Evolutionary conservation across 352 stramenopile genomes (phyloP), one percentile per base, ranked within the genome.

Genomic region (Phytophthora colocasiae): DNA sequence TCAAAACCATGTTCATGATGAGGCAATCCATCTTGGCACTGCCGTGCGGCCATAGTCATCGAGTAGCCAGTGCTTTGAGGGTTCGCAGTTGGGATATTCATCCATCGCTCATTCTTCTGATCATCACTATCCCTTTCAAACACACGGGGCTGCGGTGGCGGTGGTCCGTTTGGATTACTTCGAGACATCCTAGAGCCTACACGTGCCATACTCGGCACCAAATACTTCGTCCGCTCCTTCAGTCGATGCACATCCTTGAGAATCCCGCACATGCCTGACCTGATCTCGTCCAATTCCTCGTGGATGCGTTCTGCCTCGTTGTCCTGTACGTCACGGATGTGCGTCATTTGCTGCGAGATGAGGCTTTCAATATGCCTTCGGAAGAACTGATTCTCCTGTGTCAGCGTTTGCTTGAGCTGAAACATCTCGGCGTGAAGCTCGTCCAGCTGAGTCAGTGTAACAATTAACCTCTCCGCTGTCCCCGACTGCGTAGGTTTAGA

Each of bases 161-260:
- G 27, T 15, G 51, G 40, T 60, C 44, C 66, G 53, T 65, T 59
- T 36, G 40, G 24, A 55, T 59, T 61, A 47, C 56, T 64, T 62
- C 52, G 66, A 27, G 62, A 56, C 26, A 45, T 50, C 7, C 39
- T 63, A 40, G 61, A 47, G n/a, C 69, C 50, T 52, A 67, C 63
- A 44, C 65, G 63, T 19, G 75, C 65, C 52, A 74, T 76, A 55
- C 77, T 81, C 5, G 78, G 82, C 31, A 83, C 76, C 17, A 91
- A 36, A n/a, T 89, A 87, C 63, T 89, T 88, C 32, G 83, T 89
- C 8, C 83, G 72, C 51, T 91, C 83, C 51, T 91, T 91, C 9
- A 90, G 59, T 46, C 81, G 56, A 61, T 91, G 83, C 55, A 90
- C 78, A 43, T 91, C 83, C 38, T 86, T 89, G 6, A 90, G 59